Conservation (phyloP, 495 filamentous ascomycete species). For the Monascus purpureus region DNA sequence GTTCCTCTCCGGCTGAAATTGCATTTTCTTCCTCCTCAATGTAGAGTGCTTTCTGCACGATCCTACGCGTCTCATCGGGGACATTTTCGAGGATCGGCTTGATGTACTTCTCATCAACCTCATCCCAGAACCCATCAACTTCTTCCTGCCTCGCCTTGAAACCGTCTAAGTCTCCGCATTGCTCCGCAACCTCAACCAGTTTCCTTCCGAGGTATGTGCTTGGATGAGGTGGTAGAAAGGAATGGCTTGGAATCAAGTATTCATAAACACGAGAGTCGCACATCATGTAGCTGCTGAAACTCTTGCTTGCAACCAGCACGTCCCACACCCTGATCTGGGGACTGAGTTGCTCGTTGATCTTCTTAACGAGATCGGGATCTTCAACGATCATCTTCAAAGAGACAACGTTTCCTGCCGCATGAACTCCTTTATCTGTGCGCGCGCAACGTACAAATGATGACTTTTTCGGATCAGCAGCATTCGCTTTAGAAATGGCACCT, state of each 20-base stretch:
- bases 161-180: constrained; percentile 52
- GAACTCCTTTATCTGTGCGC: constrained; percentile 93
- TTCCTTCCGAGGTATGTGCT: constrained; percentile 70
- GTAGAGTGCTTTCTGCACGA: constrained; percentile 27
- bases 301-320: constrained; percentile 64
- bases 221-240: constrained; percentile 83
- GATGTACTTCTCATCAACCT: constrained; percentile 60
- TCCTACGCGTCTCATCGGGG: constrained; percentile 29
- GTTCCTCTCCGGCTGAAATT: constrained; percentile 3
- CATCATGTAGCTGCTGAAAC: constrained; percentile 82
- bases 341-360: constrained; percentile 75
- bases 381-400: constrained; percentile 93
- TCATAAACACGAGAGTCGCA: constrained; percentile 94
- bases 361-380: constrained; percentile 71
- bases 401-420: constrained; percentile 91
- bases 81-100: constrained; percentile 52
- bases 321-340: constrained; percentile 91
- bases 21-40: constrained; percentile 10
- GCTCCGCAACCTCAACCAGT: constrained; percentile 55
- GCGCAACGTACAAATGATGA: constrained; percentile 88
- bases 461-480: constrained; percentile 92
- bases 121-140: constrained; percentile 65
- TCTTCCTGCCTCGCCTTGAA: constrained; percentile 59
- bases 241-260: constrained; percentile 84
- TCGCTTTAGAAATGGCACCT: constrained; percentile 89